Percentiles rank a stretch among this genome's conserved stretches.
These are phyloP conservation scores for Aspergillus sp. DNA, from an alignment of 2,329 filamentous ascomycete species.

Conservation along the genomic window DNA sequence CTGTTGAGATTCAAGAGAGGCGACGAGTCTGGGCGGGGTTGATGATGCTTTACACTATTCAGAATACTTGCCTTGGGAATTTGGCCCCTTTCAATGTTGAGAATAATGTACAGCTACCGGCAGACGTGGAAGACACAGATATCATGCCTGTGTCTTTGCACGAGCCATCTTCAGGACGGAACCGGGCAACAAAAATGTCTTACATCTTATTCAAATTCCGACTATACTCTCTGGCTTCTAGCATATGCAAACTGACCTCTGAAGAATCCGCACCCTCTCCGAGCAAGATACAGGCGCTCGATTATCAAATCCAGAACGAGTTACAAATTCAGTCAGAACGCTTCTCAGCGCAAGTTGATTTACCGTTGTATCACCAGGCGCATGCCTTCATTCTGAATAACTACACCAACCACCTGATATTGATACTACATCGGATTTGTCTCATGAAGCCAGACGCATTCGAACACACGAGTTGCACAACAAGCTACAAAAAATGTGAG, in stretches of 20 bases:
- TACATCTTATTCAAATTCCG: constrained; percentile 31
- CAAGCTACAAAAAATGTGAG: neutral
- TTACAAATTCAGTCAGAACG: constrained; percentile 8
- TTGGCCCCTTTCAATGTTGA: constrained; percentile 20
- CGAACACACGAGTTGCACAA: neutral
- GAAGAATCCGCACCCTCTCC: constrained; percentile 5
- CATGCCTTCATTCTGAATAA: constrained; percentile 27
- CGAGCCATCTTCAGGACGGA: neutral
- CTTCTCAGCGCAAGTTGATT: constrained; percentile 11
- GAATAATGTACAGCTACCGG: constrained; percentile 18
- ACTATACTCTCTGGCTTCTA: constrained; percentile 25
- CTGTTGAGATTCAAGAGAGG: constrained; percentile 26
- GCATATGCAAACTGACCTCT: constrained; percentile 20
- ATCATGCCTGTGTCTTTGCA: neutral
- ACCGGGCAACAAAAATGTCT: constrained; percentile 24
- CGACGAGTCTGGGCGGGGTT: constrained; percentile 30
- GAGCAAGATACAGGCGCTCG: constrained; percentile 6
- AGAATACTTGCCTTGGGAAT: constrained; percentile 31
- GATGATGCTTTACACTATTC: constrained; percentile 35
- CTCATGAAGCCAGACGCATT: neutral
- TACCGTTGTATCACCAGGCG: constrained; percentile 21
- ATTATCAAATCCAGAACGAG: constrained; percentile 5
- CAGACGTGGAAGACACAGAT: constrained; percentile 22
- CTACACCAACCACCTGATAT: constrained; percentile 26
- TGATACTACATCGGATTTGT: constrained; percentile 25